Conservation (phyloP, 345 rosid genomes). For the Limnanthes douglasii region DNA sequence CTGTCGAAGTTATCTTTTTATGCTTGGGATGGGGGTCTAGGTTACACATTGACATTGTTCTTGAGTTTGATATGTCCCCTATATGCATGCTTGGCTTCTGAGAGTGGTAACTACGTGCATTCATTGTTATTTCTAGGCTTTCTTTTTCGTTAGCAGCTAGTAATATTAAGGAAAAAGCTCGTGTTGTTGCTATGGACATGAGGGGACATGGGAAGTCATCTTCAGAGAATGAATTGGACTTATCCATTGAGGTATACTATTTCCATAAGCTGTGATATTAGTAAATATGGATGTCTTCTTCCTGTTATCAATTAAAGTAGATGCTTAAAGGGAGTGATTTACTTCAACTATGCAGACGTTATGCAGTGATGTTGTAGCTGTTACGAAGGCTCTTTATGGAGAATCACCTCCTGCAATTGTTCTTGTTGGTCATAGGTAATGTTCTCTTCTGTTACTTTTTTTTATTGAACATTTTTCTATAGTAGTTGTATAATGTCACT, state of each 20-base stretch:
- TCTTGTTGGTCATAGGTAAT: conserved; percentile 91
- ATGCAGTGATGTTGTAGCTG: conserved; percentile 75
- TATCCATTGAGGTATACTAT: conserved; percentile 64
- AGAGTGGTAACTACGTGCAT: background rate
- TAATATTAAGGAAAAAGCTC: conserved; percentile 79
- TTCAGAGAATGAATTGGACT: conserved; percentile 65
- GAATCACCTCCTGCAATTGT: conserved; percentile 85
- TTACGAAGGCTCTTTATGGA: conserved; percentile 71
- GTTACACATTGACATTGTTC: too few species aligned
- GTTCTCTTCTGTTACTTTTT: conserved; percentile 5
- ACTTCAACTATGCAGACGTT: conserved; percentile 55
- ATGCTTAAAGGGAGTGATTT: too few species aligned
- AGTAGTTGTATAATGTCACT: background rate
- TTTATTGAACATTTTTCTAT: background rate
- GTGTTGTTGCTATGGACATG: conserved; percentile 80
- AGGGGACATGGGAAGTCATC: conserved; percentile 91
- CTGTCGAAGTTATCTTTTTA: background rate
- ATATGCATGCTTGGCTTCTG: too few species aligned
- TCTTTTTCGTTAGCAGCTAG: conserved; percentile 69
- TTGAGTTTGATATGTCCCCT: too few species aligned
- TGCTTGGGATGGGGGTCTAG: too few species aligned
- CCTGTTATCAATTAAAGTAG: too few species aligned
- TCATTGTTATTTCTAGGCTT: conserved; percentile 32
- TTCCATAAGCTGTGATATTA: background rate
- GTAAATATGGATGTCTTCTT: background rate